Conservation (phyloP, 352 stramenopile species). For the Globisporangium polare region DNA sequence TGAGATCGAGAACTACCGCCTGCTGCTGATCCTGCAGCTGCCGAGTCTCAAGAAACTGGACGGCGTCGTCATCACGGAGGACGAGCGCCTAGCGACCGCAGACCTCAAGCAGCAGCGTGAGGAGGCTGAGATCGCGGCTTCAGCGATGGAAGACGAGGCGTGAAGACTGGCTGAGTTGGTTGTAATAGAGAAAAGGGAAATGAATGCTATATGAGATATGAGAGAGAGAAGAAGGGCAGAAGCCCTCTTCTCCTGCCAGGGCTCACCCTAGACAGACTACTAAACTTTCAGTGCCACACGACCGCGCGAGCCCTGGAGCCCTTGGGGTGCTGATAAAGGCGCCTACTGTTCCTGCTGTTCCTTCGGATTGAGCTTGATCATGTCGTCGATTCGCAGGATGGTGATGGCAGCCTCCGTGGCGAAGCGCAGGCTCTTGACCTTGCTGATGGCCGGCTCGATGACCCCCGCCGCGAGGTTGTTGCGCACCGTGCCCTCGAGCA, state of each 20-base stretch:
- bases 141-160: slow-evolving; percentile 20
- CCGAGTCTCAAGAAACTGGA: slow-evolving; percentile 62
- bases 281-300: slow-evolving; percentile 1
- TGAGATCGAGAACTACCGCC: slow-evolving; percentile 52
- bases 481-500: slow-evolving; percentile 93
- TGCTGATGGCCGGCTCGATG: slow-evolving; percentile 99
- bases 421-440: slow-evolving; percentile 99
- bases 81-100: slow-evolving; percentile 57
- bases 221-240: slow-evolving; percentile 21
- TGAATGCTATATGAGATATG: slow-evolving; percentile 28
- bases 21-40: slow-evolving; percentile 44
- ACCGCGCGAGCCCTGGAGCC: not conserved
- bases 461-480: slow-evolving; percentile 97
- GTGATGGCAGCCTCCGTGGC: slow-evolving; percentile 99
- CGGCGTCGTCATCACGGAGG: slow-evolving; percentile 42
- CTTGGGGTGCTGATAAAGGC: slow-evolving; percentile 8
- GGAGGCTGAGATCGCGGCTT: slow-evolving; percentile 20
- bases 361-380: slow-evolving; percentile 95
- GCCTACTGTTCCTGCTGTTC: slow-evolving; percentile 75
- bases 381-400: slow-evolving; percentile 99
- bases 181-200: slow-evolving; percentile 7
- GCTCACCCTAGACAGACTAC: slow-evolving; percentile 7
- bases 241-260: slow-evolving; percentile 15
- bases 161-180: not conserved
- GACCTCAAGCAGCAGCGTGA: slow-evolving; percentile 53